Conservation (phyloP, 2,329 filamentous ascomycete genomes). For the Paraphaeosphaeria sporulosa region DNA sequence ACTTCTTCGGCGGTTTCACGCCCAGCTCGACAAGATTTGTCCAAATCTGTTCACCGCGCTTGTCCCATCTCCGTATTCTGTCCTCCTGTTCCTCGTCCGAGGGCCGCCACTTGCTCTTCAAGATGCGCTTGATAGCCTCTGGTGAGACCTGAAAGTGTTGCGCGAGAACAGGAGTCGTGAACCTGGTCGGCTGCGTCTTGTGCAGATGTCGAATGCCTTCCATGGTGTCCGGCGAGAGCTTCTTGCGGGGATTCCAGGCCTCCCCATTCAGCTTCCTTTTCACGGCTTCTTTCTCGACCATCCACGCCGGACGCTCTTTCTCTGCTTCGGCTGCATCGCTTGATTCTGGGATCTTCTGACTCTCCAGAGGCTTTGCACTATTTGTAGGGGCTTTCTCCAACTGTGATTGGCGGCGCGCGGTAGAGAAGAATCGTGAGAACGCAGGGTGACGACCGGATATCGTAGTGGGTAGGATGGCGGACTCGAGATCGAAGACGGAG, state of each 20-base stretch:
- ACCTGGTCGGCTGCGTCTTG: constrained; percentile 76
- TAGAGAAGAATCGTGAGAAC: constrained; percentile 26
- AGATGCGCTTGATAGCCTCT: constrained; percentile 85
- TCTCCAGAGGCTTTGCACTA: constrained; percentile 28
- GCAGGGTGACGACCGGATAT: constrained; percentile 13
- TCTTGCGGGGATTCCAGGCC: constrained; percentile 83
- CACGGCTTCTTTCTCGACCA: constrained; percentile 76
- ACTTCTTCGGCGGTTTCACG: constrained; percentile 63
- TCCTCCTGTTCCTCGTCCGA: constrained; percentile 55
- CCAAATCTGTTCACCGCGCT: constrained; percentile 59
- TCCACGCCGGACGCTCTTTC: constrained; percentile 66
- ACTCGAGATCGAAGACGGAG: constrained; percentile 21
- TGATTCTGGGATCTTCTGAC: constrained; percentile 41
- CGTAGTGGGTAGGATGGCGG: constrained; percentile 12
- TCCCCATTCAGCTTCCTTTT: constrained; percentile 78
- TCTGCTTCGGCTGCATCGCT: constrained; percentile 12
- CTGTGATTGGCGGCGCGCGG: constrained; percentile 16
- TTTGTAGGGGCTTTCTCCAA: constrained; percentile 1
- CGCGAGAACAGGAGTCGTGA: constrained; percentile 77
- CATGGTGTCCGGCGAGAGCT: constrained; percentile 88
- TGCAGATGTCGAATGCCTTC: constrained; percentile 89
- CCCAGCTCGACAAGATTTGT: constrained; percentile 57
- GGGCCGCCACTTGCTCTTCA: constrained; percentile 79
- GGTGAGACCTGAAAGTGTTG: constrained; percentile 83
- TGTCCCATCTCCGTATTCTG: constrained; percentile 55